Evolutionary conservation across 2,329 filamentous ascomycete genomes (phyloP), one percentile per base, ranked within the genome.

Genomic region (Venturia effusa): DNA sequence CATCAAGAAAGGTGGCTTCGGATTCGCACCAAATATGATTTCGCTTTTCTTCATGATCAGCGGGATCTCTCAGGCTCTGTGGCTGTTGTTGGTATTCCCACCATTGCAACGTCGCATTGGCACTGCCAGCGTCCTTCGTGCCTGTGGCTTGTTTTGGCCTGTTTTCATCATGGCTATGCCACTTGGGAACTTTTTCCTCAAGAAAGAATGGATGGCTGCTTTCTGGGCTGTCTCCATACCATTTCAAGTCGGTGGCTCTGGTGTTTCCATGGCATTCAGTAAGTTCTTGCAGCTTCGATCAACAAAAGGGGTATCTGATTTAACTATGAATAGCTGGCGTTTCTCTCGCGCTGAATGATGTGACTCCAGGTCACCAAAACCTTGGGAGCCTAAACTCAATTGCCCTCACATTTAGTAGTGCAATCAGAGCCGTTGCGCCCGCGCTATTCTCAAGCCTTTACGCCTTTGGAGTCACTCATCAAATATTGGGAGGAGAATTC

Each of bases 281-380:
- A 70, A 32, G 59, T 61, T 32, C 8, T 8, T 11, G 19, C 43
- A 45, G 43, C 43, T 22, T 41, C 27, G 24, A 32, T 34, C 39
- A 54, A 27, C 39, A 19, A 48, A 13, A 32, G 13, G 40, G 39
- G 4, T 2, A 27, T n/a, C 40, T 17, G n/a, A n/a, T 57, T 22
- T 22, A 17, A n/a, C 24, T 19, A 32, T 5, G 17, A n/a, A 39
- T 57, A 78, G 76, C 88, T 0, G 85, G 80, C 1, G 81, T 87
- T 0, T 88, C 92, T 76, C 83, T 93, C 10, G 84, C 85, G 0
- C 71, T 93, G 39, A 93, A 93, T 72, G 88, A 92, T 65, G 83
- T 88, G 1, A 81, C 86, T 0, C 90, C 90, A 0, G 84, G 80
- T 11, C 81, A 84, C 1, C 77, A 79, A 51, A 82, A 84, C 0